A percentile compares a stretch with the other conserved stretches of the same genome.
These are phyloP conservation scores for Candida bentonensis DNA, from an alignment of 805 yeast genomes.

Conservation along the genomic window DNA sequence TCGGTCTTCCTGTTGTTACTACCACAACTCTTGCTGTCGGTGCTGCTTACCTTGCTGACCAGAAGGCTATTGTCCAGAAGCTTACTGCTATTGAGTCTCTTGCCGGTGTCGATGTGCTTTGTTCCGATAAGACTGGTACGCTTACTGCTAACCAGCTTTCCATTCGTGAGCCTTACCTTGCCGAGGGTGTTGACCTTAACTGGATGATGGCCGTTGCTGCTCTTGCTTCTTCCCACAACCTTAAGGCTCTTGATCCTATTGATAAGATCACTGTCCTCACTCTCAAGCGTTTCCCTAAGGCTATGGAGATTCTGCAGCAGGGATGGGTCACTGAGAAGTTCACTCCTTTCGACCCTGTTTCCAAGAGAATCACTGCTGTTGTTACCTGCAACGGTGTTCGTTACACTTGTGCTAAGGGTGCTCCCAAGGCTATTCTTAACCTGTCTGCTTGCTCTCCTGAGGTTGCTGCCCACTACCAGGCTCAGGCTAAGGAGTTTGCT, in stretches of 20 bases:
- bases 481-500: constrained; percentile 94
- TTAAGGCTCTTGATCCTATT: constrained; percentile 94
- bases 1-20: constrained; percentile 96
- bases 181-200: constrained; percentile 93
- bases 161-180: constrained; percentile 94
- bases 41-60: constrained; percentile 95
- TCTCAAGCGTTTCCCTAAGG: constrained; percentile 79
- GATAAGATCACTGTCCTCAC: constrained; percentile 94
- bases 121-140: constrained; percentile 97
- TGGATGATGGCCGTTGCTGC: constrained; percentile 96
- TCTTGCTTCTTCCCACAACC: constrained; percentile 95
- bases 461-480: constrained; percentile 85
- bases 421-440: constrained; percentile 82
- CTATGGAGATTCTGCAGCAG: constrained; percentile 31
- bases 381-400: constrained; percentile 94
- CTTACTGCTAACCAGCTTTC: constrained; percentile 92
- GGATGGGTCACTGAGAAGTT: constrained; percentile 42
- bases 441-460: constrained; percentile 55
- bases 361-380: constrained; percentile 89
- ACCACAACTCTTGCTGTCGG: constrained; percentile 98
- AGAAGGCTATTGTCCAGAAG: constrained; percentile 93
- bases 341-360: constrained; percentile 96
- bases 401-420: constrained; percentile 95
- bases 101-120: constrained; percentile 93
- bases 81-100: constrained; percentile 91